A percentile compares a stretch with the other conserved stretches of the same genome.
Evolutionary conservation across 1,139 yeast species (phyloP).

Genomic region (Sugiyamaella pinicola): DNA sequence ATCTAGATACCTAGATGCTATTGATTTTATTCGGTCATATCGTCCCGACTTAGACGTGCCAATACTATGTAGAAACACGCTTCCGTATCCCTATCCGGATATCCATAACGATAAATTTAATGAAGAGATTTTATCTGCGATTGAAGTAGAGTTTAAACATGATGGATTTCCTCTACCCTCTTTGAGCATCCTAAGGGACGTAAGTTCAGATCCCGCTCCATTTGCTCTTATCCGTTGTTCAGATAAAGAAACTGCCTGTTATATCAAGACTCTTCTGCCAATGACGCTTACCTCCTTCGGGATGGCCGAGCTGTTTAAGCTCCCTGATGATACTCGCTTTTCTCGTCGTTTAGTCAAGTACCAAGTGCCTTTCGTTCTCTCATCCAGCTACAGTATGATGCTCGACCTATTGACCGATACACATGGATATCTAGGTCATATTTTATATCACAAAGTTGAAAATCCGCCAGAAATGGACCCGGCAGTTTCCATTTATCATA

Average conservation of each 20-base stretch:
- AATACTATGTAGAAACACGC: not conserved
- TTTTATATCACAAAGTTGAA: conserved; percentile 7
- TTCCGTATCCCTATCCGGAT: conserved; percentile 15
- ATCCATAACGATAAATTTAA: not conserved
- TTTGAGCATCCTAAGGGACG: not conserved
- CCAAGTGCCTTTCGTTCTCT: conserved; percentile 7
- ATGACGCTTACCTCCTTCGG: conserved; percentile 7
- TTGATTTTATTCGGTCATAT: conserved; percentile 6
- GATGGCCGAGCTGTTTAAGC: not conserved
- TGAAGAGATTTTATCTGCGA: not conserved
- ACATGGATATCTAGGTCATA: conserved; percentile 9
- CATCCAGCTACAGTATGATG: conserved; percentile 11
- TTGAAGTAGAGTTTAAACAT: conserved; percentile 1
- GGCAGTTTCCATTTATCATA: conserved; percentile 1
- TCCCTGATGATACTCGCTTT: not conserved
- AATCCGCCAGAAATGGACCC: conserved; percentile 14
- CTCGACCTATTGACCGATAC: conserved; percentile 1
- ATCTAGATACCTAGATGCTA: not conserved
- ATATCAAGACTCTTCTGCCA: conserved; percentile 2
- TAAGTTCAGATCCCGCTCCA: conserved; percentile 9
- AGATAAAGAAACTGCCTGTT: conserved; percentile 4
- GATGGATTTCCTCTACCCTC: not conserved
- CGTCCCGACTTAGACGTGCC: conserved; percentile 2
- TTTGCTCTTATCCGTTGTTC: conserved; percentile 1
- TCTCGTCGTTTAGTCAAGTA: conserved; percentile 8